phyloP scores from a whole-genome alignment of 352 stramenopile species.

The Phytopythium kandeliae region DNA sequence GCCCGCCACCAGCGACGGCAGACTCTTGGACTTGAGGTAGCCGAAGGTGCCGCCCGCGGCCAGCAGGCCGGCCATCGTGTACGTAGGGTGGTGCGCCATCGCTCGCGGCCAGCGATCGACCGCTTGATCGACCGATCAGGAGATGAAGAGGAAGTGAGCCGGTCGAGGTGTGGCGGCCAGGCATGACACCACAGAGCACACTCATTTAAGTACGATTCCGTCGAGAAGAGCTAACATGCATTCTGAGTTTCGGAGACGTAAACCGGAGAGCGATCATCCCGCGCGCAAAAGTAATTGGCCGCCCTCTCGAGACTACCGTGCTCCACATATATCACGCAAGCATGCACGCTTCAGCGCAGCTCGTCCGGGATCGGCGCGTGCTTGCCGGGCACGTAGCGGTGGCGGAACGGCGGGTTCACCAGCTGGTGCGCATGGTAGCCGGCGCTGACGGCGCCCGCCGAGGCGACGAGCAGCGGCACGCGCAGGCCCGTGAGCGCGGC shows the following conservation, averaged over 20 bases:
- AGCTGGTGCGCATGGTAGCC: slow-evolving; percentile 78
- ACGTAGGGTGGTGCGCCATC: slow-evolving; percentile 80
- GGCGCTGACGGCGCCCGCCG: slow-evolving; percentile 37
- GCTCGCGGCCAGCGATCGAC: not conserved
- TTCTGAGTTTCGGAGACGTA: no score
- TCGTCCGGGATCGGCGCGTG: slow-evolving; percentile 20
- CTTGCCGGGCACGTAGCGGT: slow-evolving; percentile 48
- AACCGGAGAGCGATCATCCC: no score
- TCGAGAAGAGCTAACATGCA: no score
- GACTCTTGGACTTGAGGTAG: slow-evolving; percentile 75
- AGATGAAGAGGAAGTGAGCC: no score
- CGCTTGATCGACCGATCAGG: no score
- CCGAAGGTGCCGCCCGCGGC: slow-evolving; percentile 63
- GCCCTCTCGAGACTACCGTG: not conserved
- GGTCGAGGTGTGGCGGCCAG: no score
- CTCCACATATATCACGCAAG: not conserved
- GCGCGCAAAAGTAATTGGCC: not conserved
- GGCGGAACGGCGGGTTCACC: slow-evolving; percentile 42
- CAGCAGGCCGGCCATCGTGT: slow-evolving; percentile 74
- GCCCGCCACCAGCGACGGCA: slow-evolving; percentile 78
- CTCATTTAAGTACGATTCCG: no score
- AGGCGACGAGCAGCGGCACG: slow-evolving; percentile 35
- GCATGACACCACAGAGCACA: no score
- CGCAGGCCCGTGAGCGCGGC: slow-evolving; percentile 38
- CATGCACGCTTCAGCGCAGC: not conserved